A percentile compares a stretch with the other conserved stretches of the same genome.
phyloP scores from a whole-genome alignment of 805 yeast species.

The Metschnikowia peoriensis region DNA sequence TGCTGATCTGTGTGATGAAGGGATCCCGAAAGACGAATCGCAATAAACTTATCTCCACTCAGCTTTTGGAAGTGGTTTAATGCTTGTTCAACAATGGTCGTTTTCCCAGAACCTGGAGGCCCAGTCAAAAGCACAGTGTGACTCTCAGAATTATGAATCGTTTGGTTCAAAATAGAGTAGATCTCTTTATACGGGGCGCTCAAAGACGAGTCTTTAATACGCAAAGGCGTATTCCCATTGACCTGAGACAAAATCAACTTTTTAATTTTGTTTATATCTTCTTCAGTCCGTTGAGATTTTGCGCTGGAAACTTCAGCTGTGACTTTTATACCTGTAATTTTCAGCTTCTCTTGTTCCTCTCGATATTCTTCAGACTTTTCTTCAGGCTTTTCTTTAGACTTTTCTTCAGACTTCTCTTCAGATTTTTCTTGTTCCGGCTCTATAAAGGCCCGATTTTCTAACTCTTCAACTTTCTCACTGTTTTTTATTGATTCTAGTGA shows the following conservation, averaged over 20 bases:
- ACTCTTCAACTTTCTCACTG: no score
- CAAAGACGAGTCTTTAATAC: constrained; percentile 12
- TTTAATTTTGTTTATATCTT: constrained; percentile 11
- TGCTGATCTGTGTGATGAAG: constrained; percentile 70
- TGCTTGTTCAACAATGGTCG: constrained; percentile 59
- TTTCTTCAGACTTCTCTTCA: not conserved
- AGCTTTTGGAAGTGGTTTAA: constrained; percentile 41
- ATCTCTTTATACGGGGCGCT: constrained; percentile 48
- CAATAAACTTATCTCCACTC: constrained; percentile 53
- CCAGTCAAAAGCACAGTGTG: constrained; percentile 82
- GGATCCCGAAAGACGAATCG: constrained; percentile 65
- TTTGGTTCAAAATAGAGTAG: constrained; percentile 56
- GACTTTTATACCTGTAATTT: not conserved
- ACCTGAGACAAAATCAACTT: constrained; percentile 11
- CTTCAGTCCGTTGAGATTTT: not conserved
- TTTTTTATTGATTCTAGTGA: no score
- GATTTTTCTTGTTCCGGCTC: no score
- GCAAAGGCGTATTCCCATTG: constrained; percentile 12
- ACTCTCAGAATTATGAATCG: constrained; percentile 68
- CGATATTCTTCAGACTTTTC: not conserved
- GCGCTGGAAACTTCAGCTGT: constrained; percentile 1
- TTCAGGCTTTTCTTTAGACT: not conserved
- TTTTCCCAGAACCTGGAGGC: constrained; percentile 76
- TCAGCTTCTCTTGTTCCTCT: not conserved
- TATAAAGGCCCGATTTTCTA: no score